Conservation (phyloP, 2,329 filamentous ascomycete genomes). For the Berkeleyomyces rouxiae region DNA sequence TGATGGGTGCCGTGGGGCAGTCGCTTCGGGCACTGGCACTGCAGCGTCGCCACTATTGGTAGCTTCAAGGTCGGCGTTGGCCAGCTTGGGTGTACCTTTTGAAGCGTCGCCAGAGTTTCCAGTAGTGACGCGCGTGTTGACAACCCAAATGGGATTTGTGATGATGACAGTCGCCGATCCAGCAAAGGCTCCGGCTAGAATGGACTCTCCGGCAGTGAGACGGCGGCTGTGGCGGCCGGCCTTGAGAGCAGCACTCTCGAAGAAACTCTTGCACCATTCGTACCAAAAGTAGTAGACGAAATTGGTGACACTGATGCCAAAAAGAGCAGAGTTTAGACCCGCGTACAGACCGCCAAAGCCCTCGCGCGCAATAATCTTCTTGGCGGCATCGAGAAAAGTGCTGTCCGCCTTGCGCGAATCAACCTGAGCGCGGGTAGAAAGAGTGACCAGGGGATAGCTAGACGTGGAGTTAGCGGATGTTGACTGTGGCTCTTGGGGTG, state of each 20-base stretch:
- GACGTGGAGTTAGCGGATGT: background rate
- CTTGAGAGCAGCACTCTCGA: conserved; percentile 60
- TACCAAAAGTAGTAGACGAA: conserved; percentile 99
- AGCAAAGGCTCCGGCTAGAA: conserved; percentile 87
- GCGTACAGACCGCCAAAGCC: conserved; percentile 80
- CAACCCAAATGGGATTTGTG: conserved; percentile 97
- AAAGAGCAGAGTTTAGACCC: conserved; percentile 82
- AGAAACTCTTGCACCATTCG: conserved; percentile 83
- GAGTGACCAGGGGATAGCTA: conserved; percentile 89
- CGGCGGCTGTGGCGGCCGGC: conserved; percentile 60
- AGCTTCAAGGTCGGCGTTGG: conserved; percentile 24
- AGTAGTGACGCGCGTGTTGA: conserved; percentile 97
- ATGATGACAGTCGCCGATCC: conserved; percentile 87
- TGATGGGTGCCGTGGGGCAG: conserved; percentile 26
- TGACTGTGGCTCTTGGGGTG: background rate
- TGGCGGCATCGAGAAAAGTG: conserved; percentile 66
- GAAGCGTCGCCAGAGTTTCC: conserved; percentile 29
- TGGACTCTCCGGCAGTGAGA: conserved; percentile 80
- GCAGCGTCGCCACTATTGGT: conserved; percentile 15
- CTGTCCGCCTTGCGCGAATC: conserved; percentile 87
- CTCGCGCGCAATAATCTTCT: conserved; percentile 79
- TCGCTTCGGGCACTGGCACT: conserved; percentile 8
- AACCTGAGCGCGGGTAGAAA: conserved; percentile 93
- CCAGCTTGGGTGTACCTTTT: conserved; percentile 17
- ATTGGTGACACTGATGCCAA: conserved; percentile 96